Percentiles rank a stretch among this genome's conserved stretches.
Conservation (phyloP, 352 stramenopile genomes). For the Phytophthora colocasiae region DNA sequence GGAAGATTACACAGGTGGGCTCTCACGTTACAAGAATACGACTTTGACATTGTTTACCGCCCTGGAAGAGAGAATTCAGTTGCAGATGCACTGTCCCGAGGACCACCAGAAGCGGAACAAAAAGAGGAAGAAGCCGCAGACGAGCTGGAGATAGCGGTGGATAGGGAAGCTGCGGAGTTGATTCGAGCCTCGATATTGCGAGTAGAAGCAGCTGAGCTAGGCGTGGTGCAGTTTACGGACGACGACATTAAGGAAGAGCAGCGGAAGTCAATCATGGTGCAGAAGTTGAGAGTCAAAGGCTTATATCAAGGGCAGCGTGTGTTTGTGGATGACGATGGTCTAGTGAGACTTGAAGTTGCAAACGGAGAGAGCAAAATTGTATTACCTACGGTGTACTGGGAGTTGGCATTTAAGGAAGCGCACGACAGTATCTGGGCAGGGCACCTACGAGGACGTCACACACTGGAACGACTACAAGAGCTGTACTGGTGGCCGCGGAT, state of each 20-base stretch:
- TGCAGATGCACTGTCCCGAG: conserved; percentile 29
- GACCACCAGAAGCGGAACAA: not conserved
- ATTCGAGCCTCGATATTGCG: no score
- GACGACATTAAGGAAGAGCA: not conserved
- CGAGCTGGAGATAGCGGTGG: no score
- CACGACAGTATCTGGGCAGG: conserved; percentile 15
- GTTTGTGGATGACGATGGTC: not conserved
- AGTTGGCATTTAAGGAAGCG: conserved; percentile 9
- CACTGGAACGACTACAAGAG: not conserved
- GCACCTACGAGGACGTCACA: not conserved
- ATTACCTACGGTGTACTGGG: conserved; percentile 2
- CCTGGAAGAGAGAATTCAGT: not conserved
- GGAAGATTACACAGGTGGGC: conserved; percentile 23
- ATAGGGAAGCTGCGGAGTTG: no score
- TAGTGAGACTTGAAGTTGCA: not conserved
- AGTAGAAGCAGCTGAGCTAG: not conserved
- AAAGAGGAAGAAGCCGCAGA: no score
- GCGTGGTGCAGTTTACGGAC: conserved; percentile 4
- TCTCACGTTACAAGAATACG: conserved; percentile 29
- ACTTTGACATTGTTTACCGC: conserved; percentile 24
- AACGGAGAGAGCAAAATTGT: not conserved
- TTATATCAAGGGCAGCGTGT: not conserved
- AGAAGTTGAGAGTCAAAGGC: not conserved
- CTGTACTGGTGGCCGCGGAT: conserved; percentile 15
- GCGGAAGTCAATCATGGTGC: not conserved